Base-by-base conservation (phyloP, 805 yeast species). In the Lachancea meyersii region DNA sequence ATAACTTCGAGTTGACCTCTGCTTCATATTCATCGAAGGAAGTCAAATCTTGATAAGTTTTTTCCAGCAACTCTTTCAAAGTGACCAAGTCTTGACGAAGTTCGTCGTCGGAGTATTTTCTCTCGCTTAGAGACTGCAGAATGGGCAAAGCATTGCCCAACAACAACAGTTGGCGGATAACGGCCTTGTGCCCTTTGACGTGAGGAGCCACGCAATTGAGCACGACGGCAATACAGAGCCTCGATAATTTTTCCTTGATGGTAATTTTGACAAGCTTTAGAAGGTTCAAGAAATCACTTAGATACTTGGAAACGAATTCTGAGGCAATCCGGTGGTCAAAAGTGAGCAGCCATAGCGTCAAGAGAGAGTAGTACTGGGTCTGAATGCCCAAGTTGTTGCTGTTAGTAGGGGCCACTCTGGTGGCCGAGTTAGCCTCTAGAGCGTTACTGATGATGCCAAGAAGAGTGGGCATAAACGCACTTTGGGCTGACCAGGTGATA, bases 71-170 rank as follows among this genome's bases (percentile, higher is more conserved):
- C 27, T 71, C 77, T 45, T 72, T 67, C 50, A 93, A 69, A 24
- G 66, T 60, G 18, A 68, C 70, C 52, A 93, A 75, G 61, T 88
- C 97, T 16, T 69, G 70, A 36, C 84, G 76, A 54, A 93, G 75
- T 62, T 93, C 98, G 48, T 86, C 93, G 62, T 93, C 98, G 5
- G 95, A 83, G 82, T 95, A 89, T 65, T 93, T 93, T 56, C 97
- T 73, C 47, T 85, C 91, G 51, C 79, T 76, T 54, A 93, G 73
- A 45, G 80, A 77, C 53, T 75, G 77, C 45, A 86, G 69, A 7
- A 78, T 73, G 41, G 80, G 75, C 46, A 86, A 71, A 2, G 94
- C 93, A 53, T 84, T 84, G 46, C 83, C 86, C 47, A 85, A 75
- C 48, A 86, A 70, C 27, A 84, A 61, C 34, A 87, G 71, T 40